phyloP scores from a whole-genome alignment of 108 stramenopile species.

The Chaetoceros muelleri region DNA sequence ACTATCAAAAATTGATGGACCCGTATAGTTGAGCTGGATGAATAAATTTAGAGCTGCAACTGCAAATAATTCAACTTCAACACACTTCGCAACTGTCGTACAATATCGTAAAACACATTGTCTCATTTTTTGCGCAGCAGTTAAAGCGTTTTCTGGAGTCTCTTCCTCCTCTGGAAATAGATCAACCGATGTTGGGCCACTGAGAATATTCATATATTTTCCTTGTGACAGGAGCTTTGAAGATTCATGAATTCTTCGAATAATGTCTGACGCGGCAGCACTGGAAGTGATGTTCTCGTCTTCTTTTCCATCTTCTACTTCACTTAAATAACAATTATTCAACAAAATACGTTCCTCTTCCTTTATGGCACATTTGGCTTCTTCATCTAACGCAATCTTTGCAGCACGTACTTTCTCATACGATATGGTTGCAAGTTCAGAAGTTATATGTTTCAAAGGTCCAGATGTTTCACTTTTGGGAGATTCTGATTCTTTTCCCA shows the following conservation, averaged over 20 bases:
- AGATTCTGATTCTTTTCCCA: neutral
- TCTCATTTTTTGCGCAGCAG: slow-evolving; percentile 28
- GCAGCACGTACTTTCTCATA: neutral
- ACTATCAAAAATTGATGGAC: slow-evolving; percentile 41
- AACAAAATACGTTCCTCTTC: slow-evolving; percentile 13
- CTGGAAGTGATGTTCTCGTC: neutral
- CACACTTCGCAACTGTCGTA: slow-evolving; percentile 18
- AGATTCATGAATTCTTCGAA: slow-evolving; percentile 10
- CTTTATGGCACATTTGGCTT: slow-evolving; percentile 13
- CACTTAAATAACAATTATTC: slow-evolving; percentile 7
- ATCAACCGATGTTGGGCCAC: slow-evolving; percentile 16
- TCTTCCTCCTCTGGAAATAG: slow-evolving; percentile 18
- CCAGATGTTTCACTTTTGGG: neutral
- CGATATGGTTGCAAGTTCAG: neutral
- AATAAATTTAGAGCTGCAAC: slow-evolving; percentile 76
- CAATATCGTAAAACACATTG: slow-evolving; percentile 17
- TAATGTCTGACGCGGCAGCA: neutral
- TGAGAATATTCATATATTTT: slow-evolving; percentile 38
- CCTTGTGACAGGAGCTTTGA: slow-evolving; percentile 27
- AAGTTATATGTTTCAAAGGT: neutral
- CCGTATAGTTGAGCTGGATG: slow-evolving; percentile 78
- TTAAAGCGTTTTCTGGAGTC: slow-evolving; percentile 3
- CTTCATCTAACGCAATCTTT: neutral
- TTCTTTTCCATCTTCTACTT: slow-evolving; percentile 1
- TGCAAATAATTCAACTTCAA: slow-evolving; percentile 50